Evolutionary conservation across 2,329 filamentous ascomycete genomes (phyloP).

Genomic region (Fusarium transvaalense): DNA sequence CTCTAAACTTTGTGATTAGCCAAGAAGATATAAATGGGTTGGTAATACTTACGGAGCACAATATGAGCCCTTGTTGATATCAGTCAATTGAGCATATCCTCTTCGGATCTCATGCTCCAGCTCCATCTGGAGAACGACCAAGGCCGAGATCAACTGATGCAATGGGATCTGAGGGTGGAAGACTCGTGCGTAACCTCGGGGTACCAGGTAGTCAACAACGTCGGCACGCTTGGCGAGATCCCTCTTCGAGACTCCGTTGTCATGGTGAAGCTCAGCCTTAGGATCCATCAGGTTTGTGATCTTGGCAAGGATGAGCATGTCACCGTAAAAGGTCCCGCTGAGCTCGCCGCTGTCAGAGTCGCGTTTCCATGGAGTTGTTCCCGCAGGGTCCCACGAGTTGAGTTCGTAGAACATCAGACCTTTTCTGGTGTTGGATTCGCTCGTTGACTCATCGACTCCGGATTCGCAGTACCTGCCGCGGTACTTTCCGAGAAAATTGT

Average conservation of each 20-base stretch:
- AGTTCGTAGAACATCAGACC: conserved; percentile 24
- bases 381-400: conserved; percentile 12
- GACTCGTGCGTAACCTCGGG: conserved; percentile 7
- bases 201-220: conserved; percentile 7
- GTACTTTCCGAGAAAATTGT: neutral
- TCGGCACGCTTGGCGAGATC: neutral
- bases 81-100: neutral
- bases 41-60: neutral
- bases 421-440: conserved; percentile 5
- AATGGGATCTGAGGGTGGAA: conserved; percentile 20
- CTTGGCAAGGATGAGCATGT: conserved; percentile 20
- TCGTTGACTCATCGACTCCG: conserved; percentile 18
- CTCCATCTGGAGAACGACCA: neutral
- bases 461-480: conserved; percentile 8
- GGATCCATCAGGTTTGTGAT: conserved; percentile 13
- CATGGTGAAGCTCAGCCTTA: conserved; percentile 13
- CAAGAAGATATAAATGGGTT: neutral
- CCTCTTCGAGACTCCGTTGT: neutral
- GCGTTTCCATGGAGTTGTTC: conserved; percentile 16
- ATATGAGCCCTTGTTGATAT: neutral
- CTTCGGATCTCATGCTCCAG: neutral
- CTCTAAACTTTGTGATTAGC: neutral
- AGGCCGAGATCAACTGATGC: neutral
- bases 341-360: neutral
- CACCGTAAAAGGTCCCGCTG: conserved; percentile 19